A percentile compares a stretch with the other conserved stretches of the same genome.
These are phyloP conservation scores for Rhizophora mangle DNA, from an alignment of 345 rosid species.

Conservation along the genomic window DNA sequence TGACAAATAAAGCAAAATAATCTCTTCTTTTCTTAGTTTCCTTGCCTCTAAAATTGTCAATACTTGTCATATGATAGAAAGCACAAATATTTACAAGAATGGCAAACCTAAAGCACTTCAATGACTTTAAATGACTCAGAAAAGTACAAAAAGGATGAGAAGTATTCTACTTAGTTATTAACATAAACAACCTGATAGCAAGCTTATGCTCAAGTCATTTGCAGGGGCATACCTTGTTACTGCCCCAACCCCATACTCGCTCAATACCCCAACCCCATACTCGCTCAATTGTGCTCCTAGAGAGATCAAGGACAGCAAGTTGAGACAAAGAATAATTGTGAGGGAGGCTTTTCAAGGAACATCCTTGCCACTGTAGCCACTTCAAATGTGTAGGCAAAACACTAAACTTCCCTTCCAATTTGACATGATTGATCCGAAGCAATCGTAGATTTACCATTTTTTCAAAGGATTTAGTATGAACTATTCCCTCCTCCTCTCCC, in stretches of 20 bases:
- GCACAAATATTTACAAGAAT: not conserved
- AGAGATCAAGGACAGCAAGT: conserved; percentile 72
- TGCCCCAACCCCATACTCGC: conserved; percentile 24
- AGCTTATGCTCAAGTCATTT: not conserved
- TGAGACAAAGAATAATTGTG: conserved; percentile 29
- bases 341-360: conserved; percentile 47
- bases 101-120: not conserved
- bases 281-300: conserved; percentile 44
- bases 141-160: not conserved
- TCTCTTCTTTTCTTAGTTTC: no score
- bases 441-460: conserved; percentile 53
- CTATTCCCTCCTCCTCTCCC: conserved; percentile 21
- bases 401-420: conserved; percentile 48
- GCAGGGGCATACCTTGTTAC: conserved; percentile 30
- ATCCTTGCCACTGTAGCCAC: conserved; percentile 74
- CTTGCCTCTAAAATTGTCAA: not conserved
- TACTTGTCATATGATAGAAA: no score
- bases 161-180: not conserved
- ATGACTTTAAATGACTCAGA: not conserved
- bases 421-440: conserved; percentile 56
- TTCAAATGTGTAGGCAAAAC: conserved; percentile 47
- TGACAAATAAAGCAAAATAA: no score
- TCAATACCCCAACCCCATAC: conserved; percentile 36
- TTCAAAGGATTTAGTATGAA: conserved; percentile 36
- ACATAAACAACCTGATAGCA: no score